Conservation (phyloP, 441 rosid genomes). For the Viola pubescens region DNA sequence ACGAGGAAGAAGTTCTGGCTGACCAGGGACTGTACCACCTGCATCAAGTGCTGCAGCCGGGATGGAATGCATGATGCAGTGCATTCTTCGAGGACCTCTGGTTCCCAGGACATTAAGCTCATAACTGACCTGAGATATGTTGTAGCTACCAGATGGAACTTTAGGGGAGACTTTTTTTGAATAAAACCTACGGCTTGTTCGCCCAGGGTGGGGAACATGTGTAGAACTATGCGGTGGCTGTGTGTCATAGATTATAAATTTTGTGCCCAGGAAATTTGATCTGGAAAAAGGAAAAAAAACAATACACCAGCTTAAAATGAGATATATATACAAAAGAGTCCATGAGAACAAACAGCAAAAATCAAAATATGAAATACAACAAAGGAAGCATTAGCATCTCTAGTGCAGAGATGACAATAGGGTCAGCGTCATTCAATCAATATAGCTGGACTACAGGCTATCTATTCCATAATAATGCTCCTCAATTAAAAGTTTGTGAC, state of each 20-base stretch:
- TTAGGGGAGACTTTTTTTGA: slow-evolving; percentile 73
- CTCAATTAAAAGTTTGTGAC: too few relatives aligned
- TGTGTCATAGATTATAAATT: slow-evolving; percentile 66
- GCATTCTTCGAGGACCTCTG: slow-evolving; percentile 85
- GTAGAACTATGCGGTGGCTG: slow-evolving; percentile 61
- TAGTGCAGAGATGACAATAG: too few relatives aligned
- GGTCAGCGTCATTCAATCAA: too few relatives aligned
- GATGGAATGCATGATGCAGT: slow-evolving; percentile 62
- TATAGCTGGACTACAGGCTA: too few relatives aligned
- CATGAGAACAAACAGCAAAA: too few relatives aligned
- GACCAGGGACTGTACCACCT: slow-evolving; percentile 72
- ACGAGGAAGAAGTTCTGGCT: slow-evolving; percentile 57
- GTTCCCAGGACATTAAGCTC: slow-evolving; percentile 79
- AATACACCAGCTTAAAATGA: neutral
- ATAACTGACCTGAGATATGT: slow-evolving; percentile 62
- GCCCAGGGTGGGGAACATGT: slow-evolving; percentile 43
- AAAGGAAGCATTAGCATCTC: too few relatives aligned
- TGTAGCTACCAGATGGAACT: slow-evolving; percentile 71
- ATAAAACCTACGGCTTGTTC: slow-evolving; percentile 60
- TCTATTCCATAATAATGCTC: too few relatives aligned
- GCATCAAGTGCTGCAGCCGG: slow-evolving; percentile 49
- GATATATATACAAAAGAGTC: too few relatives aligned
- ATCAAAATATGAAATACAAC: too few relatives aligned
- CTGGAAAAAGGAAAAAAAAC: slow-evolving; percentile 24
- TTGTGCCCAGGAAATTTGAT: slow-evolving; percentile 78